Evolutionary conservation across 2,329 filamentous ascomycete species (phyloP).

Genomic region (Orbilia blumenaviensis): DNA sequence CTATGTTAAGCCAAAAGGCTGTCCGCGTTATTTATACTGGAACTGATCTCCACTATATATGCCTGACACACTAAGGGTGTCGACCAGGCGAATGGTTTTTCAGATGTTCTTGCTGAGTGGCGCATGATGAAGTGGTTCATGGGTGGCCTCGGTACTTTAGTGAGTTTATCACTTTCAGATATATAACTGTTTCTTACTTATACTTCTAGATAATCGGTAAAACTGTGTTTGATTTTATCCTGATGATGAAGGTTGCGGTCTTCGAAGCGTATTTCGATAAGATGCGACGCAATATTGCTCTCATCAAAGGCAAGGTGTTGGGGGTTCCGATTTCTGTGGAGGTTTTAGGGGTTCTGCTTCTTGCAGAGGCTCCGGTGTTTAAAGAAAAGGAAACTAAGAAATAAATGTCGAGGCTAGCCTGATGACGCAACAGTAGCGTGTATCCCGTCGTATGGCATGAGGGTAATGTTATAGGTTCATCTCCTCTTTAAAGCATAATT

Average conservation of each 20-base stretch:
- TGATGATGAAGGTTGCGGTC: not conserved
- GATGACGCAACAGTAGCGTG: slow-evolving; percentile 11
- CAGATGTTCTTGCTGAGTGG: not conserved
- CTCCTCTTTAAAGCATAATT: not conserved
- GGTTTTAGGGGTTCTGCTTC: not conserved
- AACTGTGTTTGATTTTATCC: not conserved
- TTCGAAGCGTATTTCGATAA: not conserved
- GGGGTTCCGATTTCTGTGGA: not conserved
- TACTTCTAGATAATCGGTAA: not conserved
- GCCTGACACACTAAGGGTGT: not conserved
- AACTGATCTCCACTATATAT: too few species aligned
- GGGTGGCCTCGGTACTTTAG: not conserved
- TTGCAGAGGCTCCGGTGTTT: too few species aligned
- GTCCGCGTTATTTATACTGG: too few species aligned
- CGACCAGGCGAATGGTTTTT: too few species aligned
- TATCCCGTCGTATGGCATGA: not conserved
- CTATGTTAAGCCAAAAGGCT: too few species aligned
- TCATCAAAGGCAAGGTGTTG: not conserved
- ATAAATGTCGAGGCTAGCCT: slow-evolving; percentile 3
- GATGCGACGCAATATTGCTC: not conserved
- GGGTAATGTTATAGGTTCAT: slow-evolving; percentile 11
- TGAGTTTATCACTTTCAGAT: slow-evolving; percentile 9
- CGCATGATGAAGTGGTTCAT: not conserved
- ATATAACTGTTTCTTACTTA: slow-evolving; percentile 7
- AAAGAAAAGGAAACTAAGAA: too few species aligned